Evolutionary conservation across 164 flowering plant genomes (phyloP).

Genomic region (Vitis rupestris): DNA sequence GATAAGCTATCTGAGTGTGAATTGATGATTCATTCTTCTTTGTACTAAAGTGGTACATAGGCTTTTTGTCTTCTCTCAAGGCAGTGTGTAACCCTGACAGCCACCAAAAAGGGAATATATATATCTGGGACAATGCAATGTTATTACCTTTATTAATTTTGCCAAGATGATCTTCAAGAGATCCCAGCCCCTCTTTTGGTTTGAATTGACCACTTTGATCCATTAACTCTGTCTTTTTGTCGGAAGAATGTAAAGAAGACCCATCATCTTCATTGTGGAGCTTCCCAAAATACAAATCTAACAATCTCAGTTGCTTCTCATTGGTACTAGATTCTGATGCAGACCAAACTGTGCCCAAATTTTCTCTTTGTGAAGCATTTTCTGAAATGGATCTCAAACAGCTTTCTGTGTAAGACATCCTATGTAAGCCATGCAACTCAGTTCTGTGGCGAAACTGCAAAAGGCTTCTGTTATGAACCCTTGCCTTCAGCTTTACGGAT

Average conservation of each 20-base stretch:
- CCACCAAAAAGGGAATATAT: background rate
- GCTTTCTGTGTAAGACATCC: background rate
- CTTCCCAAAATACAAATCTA: conserved; percentile 54
- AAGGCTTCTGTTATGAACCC: conserved; percentile 6
- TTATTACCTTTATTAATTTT: conserved; percentile 36
- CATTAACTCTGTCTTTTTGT: conserved; percentile 6
- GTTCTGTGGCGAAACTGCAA: background rate
- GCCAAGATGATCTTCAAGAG: conserved; percentile 39
- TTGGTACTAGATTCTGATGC: conserved; percentile 23
- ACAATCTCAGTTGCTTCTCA: conserved; percentile 38
- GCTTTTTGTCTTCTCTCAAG: background rate
- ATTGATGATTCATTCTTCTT: too few relatives aligned
- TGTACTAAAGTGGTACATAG: too few relatives aligned
- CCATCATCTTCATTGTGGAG: conserved; percentile 28
- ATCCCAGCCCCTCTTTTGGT: conserved; percentile 31
- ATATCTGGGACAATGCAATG: background rate
- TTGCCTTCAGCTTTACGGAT: conserved; percentile 12
- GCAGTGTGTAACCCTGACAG: background rate
- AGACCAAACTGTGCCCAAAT: conserved; percentile 3
- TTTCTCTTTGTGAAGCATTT: conserved; percentile 14
- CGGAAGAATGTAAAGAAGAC: conserved; percentile 12
- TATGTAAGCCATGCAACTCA: background rate
- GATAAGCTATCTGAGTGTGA: too few relatives aligned
- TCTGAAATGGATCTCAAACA: conserved; percentile 6
- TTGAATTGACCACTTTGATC: conserved; percentile 17